Evolutionary conservation across 768 basidiomycete genomes (phyloP).

Genomic region (Tubosaeta sp.): DNA sequence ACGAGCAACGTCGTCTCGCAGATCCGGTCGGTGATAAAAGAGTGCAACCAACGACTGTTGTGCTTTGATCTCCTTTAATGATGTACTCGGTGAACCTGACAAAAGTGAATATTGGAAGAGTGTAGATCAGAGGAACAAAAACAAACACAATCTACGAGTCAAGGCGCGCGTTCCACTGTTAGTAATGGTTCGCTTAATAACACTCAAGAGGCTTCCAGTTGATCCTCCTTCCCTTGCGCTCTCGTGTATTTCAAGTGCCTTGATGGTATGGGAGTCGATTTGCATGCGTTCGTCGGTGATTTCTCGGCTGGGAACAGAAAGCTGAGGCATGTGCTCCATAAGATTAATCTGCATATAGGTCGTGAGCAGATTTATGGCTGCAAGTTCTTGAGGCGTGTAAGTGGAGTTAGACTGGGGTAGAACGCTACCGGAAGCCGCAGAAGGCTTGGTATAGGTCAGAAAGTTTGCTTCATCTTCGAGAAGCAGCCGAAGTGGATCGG

Average conservation of each 20-base stretch:
- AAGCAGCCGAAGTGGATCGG: constrained; percentile 44
- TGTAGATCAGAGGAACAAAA: constrained; percentile 1
- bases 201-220: constrained; percentile 70
- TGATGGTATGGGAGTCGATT: constrained; percentile 84
- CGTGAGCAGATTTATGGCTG: constrained; percentile 60
- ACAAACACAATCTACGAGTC: constrained; percentile 72
- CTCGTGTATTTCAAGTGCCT: constrained; percentile 83
- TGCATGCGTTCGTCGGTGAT: constrained; percentile 63
- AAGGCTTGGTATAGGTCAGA: constrained; percentile 42
- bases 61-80: constrained; percentile 61
- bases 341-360: constrained; percentile 62
- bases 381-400: constrained; percentile 40
- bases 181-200: constrained; percentile 73
- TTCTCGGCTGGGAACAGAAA: constrained; percentile 58
- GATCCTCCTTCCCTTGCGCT: constrained; percentile 65
- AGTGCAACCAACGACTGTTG: constrained; percentile 76
- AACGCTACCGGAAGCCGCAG: neutral
- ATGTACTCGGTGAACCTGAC: constrained; percentile 82
- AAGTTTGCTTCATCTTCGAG: constrained; percentile 54
- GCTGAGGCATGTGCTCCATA: constrained; percentile 71
- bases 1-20: constrained; percentile 59
- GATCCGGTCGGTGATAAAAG: constrained; percentile 56
- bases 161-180: constrained; percentile 74
- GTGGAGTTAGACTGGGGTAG: constrained; percentile 2
- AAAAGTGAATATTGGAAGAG: constrained; percentile 12